A percentile compares a stretch with the other conserved stretches of the same genome.
Conservation (phyloP, 1,284 basidiomycete genomes). For the Ceratobasidium theobromae region DNA sequence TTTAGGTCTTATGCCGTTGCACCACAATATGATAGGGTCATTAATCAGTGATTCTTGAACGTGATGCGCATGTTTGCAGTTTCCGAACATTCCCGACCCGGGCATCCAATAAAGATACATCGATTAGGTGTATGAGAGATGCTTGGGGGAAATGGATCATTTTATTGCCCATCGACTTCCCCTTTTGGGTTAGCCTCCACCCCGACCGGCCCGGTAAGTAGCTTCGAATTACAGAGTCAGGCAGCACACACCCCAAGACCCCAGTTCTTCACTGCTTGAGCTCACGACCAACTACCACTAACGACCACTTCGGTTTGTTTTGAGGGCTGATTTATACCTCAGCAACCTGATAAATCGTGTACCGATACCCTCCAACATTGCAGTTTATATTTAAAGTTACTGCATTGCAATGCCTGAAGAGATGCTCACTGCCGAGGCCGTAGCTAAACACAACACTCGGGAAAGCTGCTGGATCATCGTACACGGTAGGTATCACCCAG, state of each 20-base stretch:
- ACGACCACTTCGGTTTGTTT: background rate
- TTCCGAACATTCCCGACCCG: background rate
- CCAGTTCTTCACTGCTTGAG: background rate
- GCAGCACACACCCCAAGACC: background rate
- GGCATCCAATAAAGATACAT: conserved; percentile 2
- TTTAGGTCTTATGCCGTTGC: background rate
- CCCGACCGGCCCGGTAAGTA: background rate
- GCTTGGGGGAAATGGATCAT: background rate
- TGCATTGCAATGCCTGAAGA: background rate
- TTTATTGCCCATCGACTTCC: conserved; percentile 10
- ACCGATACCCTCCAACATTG: background rate
- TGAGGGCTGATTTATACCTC: too few relatives aligned
- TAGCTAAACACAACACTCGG: conserved; percentile 66
- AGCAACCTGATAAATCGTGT: too few relatives aligned
- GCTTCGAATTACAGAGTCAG: background rate
- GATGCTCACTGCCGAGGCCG: conserved; percentile 55
- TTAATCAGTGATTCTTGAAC: too few relatives aligned
- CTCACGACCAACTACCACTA: background rate
- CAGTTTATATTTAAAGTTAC: background rate
- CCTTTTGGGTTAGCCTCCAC: conserved; percentile 4
- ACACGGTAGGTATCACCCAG: conserved; percentile 57
- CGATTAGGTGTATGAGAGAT: background rate
- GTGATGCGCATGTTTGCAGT: background rate
- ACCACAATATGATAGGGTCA: too few relatives aligned
- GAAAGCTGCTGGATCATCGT: conserved; percentile 89